Conservation (phyloP, 441 rosid species). For the Aquilaria agallochum region DNA sequence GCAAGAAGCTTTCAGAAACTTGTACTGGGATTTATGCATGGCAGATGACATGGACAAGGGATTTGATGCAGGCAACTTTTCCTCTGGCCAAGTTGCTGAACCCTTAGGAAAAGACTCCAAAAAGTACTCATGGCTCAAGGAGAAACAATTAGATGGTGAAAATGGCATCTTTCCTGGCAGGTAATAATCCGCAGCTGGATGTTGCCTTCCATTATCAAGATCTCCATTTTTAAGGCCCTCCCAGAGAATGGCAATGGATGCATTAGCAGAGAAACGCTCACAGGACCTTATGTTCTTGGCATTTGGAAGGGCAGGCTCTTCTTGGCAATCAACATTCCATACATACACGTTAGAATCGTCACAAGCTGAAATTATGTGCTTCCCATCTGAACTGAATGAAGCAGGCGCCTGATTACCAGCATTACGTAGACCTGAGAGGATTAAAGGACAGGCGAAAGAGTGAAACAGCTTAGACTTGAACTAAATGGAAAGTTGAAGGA, state of each 20-base stretch:
- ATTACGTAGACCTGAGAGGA: constrained; percentile 39
- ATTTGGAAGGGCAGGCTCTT: constrained; percentile 29
- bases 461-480: not conserved
- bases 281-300: constrained; percentile 50
- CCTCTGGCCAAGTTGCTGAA: constrained; percentile 97
- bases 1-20: constrained; percentile 61
- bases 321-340: constrained; percentile 56
- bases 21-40: constrained; percentile 57
- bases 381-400: constrained; percentile 73
- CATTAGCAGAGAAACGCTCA: constrained; percentile 76
- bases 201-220: constrained; percentile 23
- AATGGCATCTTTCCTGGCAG: constrained; percentile 27
- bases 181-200: constrained; percentile 18
- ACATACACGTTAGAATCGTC: constrained; percentile 78
- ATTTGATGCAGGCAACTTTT: constrained; percentile 63
- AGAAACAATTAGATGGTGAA: constrained; percentile 41
- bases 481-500: not conserved
- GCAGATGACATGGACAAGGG: constrained; percentile 31
- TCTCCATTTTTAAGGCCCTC: constrained; percentile 44
- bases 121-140: constrained; percentile 48
- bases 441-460: not conserved
- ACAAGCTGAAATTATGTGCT: constrained; percentile 82
- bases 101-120: constrained; percentile 79
- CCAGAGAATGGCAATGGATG: constrained; percentile 86
- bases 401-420: constrained; percentile 67